Evolutionary conservation across 148 eudicot genomes (phyloP), one percentile per base, ranked within the genome.

Genomic region (Cornus controversa): DNA sequence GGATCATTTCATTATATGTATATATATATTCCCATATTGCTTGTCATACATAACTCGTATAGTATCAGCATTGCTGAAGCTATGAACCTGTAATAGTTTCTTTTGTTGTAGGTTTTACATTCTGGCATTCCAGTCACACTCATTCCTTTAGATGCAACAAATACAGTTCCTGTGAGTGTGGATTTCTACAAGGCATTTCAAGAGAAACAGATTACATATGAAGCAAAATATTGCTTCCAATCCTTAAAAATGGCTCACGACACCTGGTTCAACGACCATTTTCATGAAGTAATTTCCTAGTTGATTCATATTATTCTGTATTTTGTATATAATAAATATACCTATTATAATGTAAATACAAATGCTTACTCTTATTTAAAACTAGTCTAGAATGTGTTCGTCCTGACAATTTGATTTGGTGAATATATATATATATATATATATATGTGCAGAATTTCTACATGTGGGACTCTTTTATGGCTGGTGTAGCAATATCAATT

Each of bases 111-210:
- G 97, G 97, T 92, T 58, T 74, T 92, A 66, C 93, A 92, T 83
- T 92, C 93, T 47, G 93, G 93, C 1, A 86, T 92, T 75, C 97
- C 97, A 2, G 74, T 89, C 13, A 92, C 97, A 6, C 85, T 92
- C 20, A 82, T 90, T 29, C 92, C 97, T 0, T 50, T 92, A 27
- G 97, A 90, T 77, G 94, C 94, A 76, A 92, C 97, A 47, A 87
- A 92, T 79, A 92, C 94, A 13, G 86, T 92, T 62, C 97, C 94
- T 1, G 72, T 85, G 77, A 82, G 88, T 6, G 70, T 77, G 22
- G 70, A 80, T n/a, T 92, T 92, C 75, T 87, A 85, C 54, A 80
- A 80, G n/a, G 76, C 76, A 58, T 84, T 90, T 40, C 87, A 90
- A 80, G n/a, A 74, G 62, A 85, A 83, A 72, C 97, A 92, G 63